These are phyloP conservation scores for Eucommia ulmoides DNA, from an alignment of 257 asterid genomes.

Conservation along the genomic window DNA sequence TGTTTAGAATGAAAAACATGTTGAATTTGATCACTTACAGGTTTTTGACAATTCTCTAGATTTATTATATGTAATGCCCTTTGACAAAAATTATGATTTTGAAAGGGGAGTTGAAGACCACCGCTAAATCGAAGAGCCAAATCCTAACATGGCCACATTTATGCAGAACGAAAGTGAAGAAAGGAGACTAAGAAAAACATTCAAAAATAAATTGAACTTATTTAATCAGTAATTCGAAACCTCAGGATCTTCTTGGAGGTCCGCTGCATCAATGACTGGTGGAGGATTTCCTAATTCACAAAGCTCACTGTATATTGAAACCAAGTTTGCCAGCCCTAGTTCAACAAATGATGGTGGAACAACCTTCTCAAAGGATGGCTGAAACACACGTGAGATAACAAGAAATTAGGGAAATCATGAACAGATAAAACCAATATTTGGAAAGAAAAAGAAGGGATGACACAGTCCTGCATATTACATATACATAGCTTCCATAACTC, in stretches of 20 bases:
- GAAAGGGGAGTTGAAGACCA: neutral
- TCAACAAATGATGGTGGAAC: slow-evolving; percentile 49
- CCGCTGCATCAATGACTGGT: slow-evolving; percentile 62
- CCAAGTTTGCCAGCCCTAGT: slow-evolving; percentile 51
- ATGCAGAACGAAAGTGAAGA: slow-evolving; percentile 6
- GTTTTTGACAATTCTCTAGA: too few relatives aligned
- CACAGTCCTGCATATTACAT: neutral
- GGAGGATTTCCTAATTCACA: slow-evolving; percentile 53
- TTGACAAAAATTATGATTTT: too few relatives aligned
- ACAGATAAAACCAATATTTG: neutral
- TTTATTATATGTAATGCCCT: too few relatives aligned
- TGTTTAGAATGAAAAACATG: too few relatives aligned
- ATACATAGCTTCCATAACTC: too few relatives aligned
- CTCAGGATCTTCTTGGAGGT: slow-evolving; percentile 65
- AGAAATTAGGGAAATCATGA: neutral
- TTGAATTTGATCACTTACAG: too few relatives aligned
- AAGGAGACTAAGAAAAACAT: too few relatives aligned
- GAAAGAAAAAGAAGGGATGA: neutral
- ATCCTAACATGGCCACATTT: neutral
- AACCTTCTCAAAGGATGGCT: slow-evolving; percentile 75
- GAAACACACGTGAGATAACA: too few relatives aligned
- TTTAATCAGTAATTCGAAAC: slow-evolving; percentile 18
- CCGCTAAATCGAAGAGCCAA: neutral
- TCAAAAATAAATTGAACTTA: slow-evolving; percentile 6
- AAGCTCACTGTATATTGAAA: slow-evolving; percentile 49